phyloP scores from a whole-genome alignment of 345 rosid genomes.

The Pseudoturritis turrita region DNA sequence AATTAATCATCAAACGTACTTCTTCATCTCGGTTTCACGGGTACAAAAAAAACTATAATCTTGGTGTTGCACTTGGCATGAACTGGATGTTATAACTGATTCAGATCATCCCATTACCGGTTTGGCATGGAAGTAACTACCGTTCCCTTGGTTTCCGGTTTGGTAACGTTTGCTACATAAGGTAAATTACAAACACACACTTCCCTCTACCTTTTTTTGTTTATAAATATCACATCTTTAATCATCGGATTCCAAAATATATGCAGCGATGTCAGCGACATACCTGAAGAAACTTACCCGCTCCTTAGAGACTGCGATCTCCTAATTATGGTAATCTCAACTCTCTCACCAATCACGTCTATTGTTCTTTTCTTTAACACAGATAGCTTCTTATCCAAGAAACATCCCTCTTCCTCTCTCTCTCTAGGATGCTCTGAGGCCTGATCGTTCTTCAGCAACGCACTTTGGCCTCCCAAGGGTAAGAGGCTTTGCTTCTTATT shows the following conservation, averaged over 20 bases:
- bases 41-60: not conserved
- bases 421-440: constrained; percentile 80
- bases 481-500: constrained; percentile 12
- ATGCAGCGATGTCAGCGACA: constrained; percentile 85
- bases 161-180: constrained; percentile 77
- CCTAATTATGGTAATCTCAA: constrained; percentile 55
- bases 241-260: not conserved
- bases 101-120: constrained; percentile 83
- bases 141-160: constrained; percentile 93
- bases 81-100: constrained; percentile 14
- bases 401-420: not conserved
- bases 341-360: not conserved
- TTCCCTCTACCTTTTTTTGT: not conserved
- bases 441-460: constrained; percentile 82
- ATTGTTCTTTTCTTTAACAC: not conserved
- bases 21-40: not conserved
- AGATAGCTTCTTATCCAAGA: constrained; percentile 16
- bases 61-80: not conserved
- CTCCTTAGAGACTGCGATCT: constrained; percentile 63
- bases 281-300: constrained; percentile 90
- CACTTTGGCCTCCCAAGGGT: constrained; percentile 97
- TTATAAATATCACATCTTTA: not conserved
- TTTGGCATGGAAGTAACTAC: constrained; percentile 87
- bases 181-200: constrained; percentile 41
- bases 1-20: not conserved